Evolutionary conservation across 1,284 basidiomycete species (phyloP).

Genomic region (Inonotus hispidus): DNA sequence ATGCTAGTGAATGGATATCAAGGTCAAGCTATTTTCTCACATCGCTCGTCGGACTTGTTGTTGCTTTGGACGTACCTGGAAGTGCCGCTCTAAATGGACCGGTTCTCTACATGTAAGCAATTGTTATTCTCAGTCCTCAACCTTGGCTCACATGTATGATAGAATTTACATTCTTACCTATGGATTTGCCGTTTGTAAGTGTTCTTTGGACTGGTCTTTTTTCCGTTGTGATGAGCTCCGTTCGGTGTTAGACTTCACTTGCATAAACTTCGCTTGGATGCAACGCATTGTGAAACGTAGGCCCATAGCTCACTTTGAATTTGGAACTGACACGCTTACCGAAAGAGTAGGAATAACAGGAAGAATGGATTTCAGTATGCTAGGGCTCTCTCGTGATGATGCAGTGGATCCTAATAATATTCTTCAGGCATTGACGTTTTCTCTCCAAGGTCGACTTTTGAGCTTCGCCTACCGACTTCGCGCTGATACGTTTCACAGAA

Average conservation of each 20-base stretch:
- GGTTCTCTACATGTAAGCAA: slow-evolving; percentile 56
- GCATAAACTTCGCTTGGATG: slow-evolving; percentile 47
- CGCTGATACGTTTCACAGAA: slow-evolving; percentile 29
- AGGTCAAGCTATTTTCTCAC: slow-evolving; percentile 66
- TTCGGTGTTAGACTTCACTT: slow-evolving; percentile 50
- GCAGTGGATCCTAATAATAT: slow-evolving; percentile 16
- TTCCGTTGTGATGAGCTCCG: background rate
- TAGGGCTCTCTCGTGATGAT: slow-evolving; percentile 14
- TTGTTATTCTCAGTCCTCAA: background rate
- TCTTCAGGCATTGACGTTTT: slow-evolving; percentile 67
- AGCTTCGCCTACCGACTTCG: slow-evolving; percentile 5
- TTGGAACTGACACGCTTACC: background rate
- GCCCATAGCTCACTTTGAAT: slow-evolving; percentile 21
- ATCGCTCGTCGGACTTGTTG: slow-evolving; percentile 53
- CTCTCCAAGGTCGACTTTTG: slow-evolving; percentile 49
- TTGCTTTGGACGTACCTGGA: slow-evolving; percentile 52
- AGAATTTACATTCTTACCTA: slow-evolving; percentile 67
- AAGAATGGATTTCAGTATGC: slow-evolving; percentile 71
- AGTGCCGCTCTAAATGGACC: slow-evolving; percentile 49
- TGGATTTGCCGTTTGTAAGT: slow-evolving; percentile 57
- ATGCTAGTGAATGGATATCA: slow-evolving; percentile 73
- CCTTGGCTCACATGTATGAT: background rate
- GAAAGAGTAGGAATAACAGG: slow-evolving; percentile 45
- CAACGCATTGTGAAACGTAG: slow-evolving; percentile 55
- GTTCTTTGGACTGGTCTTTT: background rate